A percentile compares a stretch with the other conserved stretches of the same genome.
These are phyloP conservation scores for Nothophaeocryptopus gaeumannii DNA, from an alignment of 2,329 filamentous ascomycete genomes.

Conservation along the genomic window DNA sequence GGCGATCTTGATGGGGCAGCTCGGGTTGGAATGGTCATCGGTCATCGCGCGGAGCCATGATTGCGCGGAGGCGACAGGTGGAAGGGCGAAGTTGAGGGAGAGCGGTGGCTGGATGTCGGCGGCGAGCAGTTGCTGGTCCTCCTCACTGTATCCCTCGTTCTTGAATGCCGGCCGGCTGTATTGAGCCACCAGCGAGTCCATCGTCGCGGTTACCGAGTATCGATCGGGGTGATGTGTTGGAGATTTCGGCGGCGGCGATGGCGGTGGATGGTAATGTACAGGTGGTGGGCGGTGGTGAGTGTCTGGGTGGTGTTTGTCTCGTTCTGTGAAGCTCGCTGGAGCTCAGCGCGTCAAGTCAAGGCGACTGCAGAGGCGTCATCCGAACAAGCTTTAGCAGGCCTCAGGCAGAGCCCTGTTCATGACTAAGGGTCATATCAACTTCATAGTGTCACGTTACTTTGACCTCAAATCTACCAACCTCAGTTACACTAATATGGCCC, in stretches of 20 bases:
- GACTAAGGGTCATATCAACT: too few relatives aligned
- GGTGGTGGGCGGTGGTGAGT: background rate
- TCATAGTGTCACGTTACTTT: too few relatives aligned
- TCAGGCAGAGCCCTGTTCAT: too few relatives aligned
- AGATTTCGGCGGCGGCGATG: background rate
- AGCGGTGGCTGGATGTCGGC: conserved; percentile 69
- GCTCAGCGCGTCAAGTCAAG: too few relatives aligned
- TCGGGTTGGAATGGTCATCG: conserved; percentile 93
- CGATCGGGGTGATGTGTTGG: background rate
- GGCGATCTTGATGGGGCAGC: conserved; percentile 98
- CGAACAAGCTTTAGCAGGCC: too few relatives aligned
- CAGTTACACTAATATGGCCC: too few relatives aligned
- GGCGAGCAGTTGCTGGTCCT: conserved; percentile 60
- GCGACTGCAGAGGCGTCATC: too few relatives aligned
- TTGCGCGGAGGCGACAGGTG: conserved; percentile 83
- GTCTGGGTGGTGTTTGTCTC: background rate
- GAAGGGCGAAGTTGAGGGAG: conserved; percentile 91
- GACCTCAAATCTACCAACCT: too few relatives aligned
- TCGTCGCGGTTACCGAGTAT: conserved; percentile 41
- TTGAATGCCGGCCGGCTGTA: conserved; percentile 79
- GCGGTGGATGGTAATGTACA: conserved; percentile 2
- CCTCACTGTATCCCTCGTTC: conserved; percentile 70
- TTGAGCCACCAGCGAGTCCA: conserved; percentile 90
- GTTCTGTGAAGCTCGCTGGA: too few relatives aligned
- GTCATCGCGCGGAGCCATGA: conserved; percentile 95